A percentile compares a stretch with the other conserved stretches of the same genome.
These are phyloP conservation scores for Gloeostereum incarnatum DNA, from an alignment of 768 basidiomycete genomes.

Conservation along the genomic window DNA sequence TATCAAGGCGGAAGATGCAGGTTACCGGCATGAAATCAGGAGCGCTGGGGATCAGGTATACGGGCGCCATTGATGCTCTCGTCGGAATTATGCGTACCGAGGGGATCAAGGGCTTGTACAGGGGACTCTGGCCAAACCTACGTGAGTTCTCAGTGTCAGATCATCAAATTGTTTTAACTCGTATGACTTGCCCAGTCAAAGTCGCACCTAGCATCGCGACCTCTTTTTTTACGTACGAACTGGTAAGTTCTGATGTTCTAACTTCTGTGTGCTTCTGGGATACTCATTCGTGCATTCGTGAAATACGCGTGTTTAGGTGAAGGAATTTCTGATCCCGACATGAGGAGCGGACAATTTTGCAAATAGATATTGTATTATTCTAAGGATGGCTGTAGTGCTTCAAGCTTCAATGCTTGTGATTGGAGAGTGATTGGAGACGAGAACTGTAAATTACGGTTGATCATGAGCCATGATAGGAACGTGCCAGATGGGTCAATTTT, in stretches of 20 bases:
- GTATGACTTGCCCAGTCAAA: slow-evolving; percentile 46
- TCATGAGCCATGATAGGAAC: no score
- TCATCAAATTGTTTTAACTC: slow-evolving; percentile 1
- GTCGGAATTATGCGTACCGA: slow-evolving; percentile 59
- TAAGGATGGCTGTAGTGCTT: no score
- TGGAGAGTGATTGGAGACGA: no score
- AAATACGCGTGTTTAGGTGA: slow-evolving; percentile 12
- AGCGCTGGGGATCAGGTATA: slow-evolving; percentile 57
- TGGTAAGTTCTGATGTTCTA: slow-evolving; percentile 23
- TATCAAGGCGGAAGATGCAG: slow-evolving; percentile 93
- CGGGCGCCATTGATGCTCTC: slow-evolving; percentile 74
- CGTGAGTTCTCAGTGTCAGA: slow-evolving; percentile 37
- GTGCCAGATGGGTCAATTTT: no score
- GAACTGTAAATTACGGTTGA: no score
- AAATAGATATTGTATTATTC: no score
- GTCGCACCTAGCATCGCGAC: slow-evolving; percentile 89
- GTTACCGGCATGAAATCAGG: slow-evolving; percentile 70
- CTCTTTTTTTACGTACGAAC: slow-evolving; percentile 77
- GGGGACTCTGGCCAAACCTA: slow-evolving; percentile 84
- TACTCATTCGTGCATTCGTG: not conserved
- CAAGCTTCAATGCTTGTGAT: no score
- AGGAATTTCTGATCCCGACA: slow-evolving; percentile 31
- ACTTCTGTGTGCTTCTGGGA: no score
- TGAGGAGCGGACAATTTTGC: no score
- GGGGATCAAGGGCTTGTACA: slow-evolving; percentile 70